Evolutionary conservation across 2,329 filamentous ascomycete genomes (phyloP), one percentile per base, ranked within the genome.

Genomic region (Pleurostoma richardsiae): DNA sequence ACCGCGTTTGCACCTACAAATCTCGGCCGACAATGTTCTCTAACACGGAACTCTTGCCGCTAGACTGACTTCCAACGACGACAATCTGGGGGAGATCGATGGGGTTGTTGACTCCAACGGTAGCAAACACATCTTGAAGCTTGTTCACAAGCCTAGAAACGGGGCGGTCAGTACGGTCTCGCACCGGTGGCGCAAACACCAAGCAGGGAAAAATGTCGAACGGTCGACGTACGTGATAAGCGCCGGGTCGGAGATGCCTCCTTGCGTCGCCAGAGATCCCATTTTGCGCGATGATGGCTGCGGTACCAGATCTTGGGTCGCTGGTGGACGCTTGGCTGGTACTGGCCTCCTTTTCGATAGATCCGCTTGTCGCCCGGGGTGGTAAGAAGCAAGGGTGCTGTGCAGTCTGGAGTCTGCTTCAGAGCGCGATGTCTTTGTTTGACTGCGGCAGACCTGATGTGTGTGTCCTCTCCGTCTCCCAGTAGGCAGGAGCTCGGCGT

Each of bases 1-100:
- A 45, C 41, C 47, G 52, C 52, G 53, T 49, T 48, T 44, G 45
- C 49, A 78, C 89, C 74, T 79, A 97, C 92, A 99, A 99, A 73
- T 99, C 94, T 76, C 94, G 83, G 49, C 94, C 94, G 48, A 99
- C 94, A 62, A 99, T 99, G 65, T 99, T 99, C 72, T 99, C 94
- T 62, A 99, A 73, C 58, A 99, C 94, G 19, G 94, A 99, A 79
- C 90, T 96, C 84, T 99, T 99, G 73, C 94, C 94, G 69, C 92
- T 96, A 26, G 94, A 99, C 75, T 99, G 94, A 70, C 91, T 96
- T 63, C 94, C 94, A 48, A 99, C 94, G 57, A 99, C 94, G 58
- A 87, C 92, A 67, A 99, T 99, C 76, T 99, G 94, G 46, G 94
- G 94, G 54, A 99, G 74, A 75, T 99, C 94, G 77, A 99, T 99